Evolutionary conservation across 176 grass and related monocot species (phyloP).

Genomic region (Cenchrus fungigraminus): DNA sequence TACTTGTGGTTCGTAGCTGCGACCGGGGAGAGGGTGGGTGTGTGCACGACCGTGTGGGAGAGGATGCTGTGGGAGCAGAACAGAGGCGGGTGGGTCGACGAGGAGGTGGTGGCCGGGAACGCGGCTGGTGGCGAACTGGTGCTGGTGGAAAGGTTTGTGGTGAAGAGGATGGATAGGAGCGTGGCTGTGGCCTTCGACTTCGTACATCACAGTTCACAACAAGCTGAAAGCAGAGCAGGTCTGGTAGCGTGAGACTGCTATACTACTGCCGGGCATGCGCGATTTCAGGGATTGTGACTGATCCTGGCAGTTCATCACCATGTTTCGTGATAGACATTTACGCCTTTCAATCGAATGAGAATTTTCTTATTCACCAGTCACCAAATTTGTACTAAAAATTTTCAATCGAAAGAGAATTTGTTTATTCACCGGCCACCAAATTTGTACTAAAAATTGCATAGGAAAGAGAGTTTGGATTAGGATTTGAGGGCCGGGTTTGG

Average conservation of each 20-base stretch:
- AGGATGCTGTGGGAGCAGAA: conserved; percentile 69
- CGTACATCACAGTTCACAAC: conserved; percentile 25
- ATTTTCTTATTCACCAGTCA: no score
- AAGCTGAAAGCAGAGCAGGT: conserved; percentile 33
- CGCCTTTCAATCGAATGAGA: no score
- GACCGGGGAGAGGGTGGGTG: conserved; percentile 30
- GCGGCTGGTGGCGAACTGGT: conserved; percentile 36
- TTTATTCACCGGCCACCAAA: no score
- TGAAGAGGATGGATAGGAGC: conserved; percentile 63
- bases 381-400: no score
- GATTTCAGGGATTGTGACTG: no score
- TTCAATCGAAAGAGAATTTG: no score
- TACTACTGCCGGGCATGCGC: no score
- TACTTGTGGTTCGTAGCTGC: conserved; percentile 59
- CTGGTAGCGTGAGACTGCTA: neutral
- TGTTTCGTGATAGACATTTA: no score
- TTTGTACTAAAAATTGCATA: no score
- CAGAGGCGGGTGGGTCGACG: conserved; percentile 53
- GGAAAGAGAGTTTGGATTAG: no score
- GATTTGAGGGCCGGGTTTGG: no score
- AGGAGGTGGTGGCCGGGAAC: conserved; percentile 35
- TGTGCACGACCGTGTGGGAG: conserved; percentile 62
- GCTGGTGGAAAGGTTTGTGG: conserved; percentile 70
- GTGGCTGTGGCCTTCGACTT: conserved; percentile 55
- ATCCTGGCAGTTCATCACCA: no score